phyloP scores from a whole-genome alignment of 257 asterid genomes.

The Rauvolfia tetraphylla region DNA sequence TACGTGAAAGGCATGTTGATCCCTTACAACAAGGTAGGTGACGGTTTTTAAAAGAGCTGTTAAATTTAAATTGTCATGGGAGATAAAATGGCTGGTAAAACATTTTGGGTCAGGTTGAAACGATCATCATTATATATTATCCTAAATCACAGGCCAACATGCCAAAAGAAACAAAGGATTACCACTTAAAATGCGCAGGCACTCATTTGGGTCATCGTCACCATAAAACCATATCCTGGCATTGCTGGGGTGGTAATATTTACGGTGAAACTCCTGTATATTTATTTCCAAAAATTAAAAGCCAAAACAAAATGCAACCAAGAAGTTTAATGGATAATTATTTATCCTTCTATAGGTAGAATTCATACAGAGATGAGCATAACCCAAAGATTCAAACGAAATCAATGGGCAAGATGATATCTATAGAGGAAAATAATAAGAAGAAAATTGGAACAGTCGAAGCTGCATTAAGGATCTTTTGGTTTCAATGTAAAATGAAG shows the following conservation, averaged over 20 bases:
- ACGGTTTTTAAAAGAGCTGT: not conserved
- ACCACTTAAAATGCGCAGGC: conserved; percentile 89
- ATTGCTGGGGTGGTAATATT: conserved; percentile 96
- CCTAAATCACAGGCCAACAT: not conserved
- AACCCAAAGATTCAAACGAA: not conserved
- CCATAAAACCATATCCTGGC: conserved; percentile 99
- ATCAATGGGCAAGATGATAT: not conserved
- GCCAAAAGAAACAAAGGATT: conserved; percentile 4
- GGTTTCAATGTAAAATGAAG: not conserved
- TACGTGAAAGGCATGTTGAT: not conserved
- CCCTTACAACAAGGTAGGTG: not conserved
- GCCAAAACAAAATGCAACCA: conserved; percentile 6
- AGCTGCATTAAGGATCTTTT: not conserved
- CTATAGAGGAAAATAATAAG: not conserved
- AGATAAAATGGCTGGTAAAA: not conserved
- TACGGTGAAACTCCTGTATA: conserved; percentile 82
- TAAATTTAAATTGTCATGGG: not conserved
- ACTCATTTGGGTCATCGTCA: conserved; percentile 86
- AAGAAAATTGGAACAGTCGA: not conserved
- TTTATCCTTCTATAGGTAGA: not conserved
- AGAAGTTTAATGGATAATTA: not conserved
- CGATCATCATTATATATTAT: not conserved
- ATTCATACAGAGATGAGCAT: not conserved
- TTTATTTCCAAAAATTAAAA: conserved; percentile 16
- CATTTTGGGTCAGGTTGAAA: not conserved